Evolutionary conservation across 768 basidiomycete genomes (phyloP), one percentile per base, ranked within the genome.

Genomic region (Mycena kentingensis): DNA sequence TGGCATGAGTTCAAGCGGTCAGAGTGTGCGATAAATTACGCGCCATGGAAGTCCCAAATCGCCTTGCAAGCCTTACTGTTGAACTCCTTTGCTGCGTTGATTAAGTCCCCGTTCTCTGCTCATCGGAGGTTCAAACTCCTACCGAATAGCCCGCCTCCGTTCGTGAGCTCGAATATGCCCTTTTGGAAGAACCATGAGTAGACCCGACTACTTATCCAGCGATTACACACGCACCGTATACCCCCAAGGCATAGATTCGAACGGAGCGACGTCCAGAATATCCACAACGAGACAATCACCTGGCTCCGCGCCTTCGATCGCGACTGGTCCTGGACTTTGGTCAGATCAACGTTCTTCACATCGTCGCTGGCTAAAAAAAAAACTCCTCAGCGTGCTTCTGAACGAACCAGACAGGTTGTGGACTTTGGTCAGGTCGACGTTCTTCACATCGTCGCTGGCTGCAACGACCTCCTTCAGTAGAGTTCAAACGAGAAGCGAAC

Each of bases 351-450:
- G 47, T 85, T 74, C 63, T 72, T 78, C 56, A 90, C 70, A 58
- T 90, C 87, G 63, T 90, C 87, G 59, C 81, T 82, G 55, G 62
- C 85, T 87, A 46, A 13, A 19, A 34, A n/a, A n/a, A n/a, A n/a
- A n/a, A n/a, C n/a, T n/a, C n/a, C n/a, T n/a, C n/a, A n/a, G n/a
- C n/a, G n/a, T n/a, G n/a, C n/a, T n/a, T n/a, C n/a, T n/a, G n/a
- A n/a, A n/a, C n/a, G n/a, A n/a, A n/a, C n/a, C n/a, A n/a, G 84
- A 83, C n/a, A 91, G 76, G 61, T 90, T 84, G 64, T 90, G 89
- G 34, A 87, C 71, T 62, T 79, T 80, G 8, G 77, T 78, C 27
- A 88, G 68, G 60, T 90, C 82, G 39, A 88, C 75, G 47, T 85
- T 74, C 63, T 72, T 78, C 56, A 90, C 70, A 58, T 90, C 87